Evolutionary conservation across 768 basidiomycete species (phyloP), one percentile per base, ranked within the genome.

Genomic region (Leucocoprinus leucothites): DNA sequence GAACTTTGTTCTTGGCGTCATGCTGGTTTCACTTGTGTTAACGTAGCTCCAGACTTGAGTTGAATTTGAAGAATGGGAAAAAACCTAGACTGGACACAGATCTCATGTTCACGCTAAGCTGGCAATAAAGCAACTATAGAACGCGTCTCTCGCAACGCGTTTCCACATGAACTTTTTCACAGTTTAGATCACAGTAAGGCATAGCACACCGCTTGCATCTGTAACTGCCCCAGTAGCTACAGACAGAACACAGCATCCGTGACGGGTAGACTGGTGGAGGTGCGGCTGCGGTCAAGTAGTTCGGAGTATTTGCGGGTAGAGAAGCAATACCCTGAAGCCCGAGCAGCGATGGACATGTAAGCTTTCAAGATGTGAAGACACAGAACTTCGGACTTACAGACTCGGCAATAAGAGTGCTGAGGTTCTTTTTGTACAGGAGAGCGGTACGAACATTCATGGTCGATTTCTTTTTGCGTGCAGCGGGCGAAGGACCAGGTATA

Each of bases 151-250:
- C 91, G 66, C 92, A 94, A 31, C 89, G 78, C 21, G 87, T 91
- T 69, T 94, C 92, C 24, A 78, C 74, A 60, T 94, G 92, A 2
- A 89, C 82, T 18, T 73, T 72, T 63, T 86, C 82, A 63, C 92
- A 94, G 53, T 82, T 83, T 40, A 76, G 70, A 66, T 86, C 85
- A 60, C 92, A 94, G 60, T 85, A 93, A 1, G 85, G 74, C 76
- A 91, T 76, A 0, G 84, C 82, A 69, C 92, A 94, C 61, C 80
- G 82, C 57, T 79, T 81, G 71, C 92, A 94, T 53, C 80, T 85
- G 65, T 94, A 94, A 3, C 75, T 74, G 5, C 89, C 91, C 81
- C 82, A 88, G 67, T 89, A 93, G 2, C 92, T 90, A 61, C 92
- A 94, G 22, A 93, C 87, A n/a, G 89, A 84, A 64, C 92, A 94